Conservation (phyloP, 768 basidiomycete genomes). For the Kwoniella sp. region DNA sequence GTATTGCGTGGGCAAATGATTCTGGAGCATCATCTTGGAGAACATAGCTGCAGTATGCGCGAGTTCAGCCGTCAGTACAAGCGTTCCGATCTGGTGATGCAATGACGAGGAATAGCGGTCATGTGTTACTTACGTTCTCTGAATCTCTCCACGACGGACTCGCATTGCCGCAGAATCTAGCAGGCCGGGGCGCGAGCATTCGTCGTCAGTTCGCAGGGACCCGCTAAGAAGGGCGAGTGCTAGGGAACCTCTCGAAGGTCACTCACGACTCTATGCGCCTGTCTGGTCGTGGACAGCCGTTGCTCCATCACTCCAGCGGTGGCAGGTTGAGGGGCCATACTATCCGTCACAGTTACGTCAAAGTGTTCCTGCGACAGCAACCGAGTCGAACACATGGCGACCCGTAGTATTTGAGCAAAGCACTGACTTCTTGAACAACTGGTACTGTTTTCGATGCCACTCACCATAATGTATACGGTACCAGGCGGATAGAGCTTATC, state of each 20-base stretch:
- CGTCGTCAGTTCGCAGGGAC: no score
- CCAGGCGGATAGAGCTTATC: constrained; percentile 58
- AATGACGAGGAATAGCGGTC: no score
- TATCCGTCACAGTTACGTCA: constrained; percentile 36
- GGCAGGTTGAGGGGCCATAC: not conserved
- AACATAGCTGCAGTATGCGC: constrained; percentile 37
- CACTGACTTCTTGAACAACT: not conserved
- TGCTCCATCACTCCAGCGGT: not conserved
- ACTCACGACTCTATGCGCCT: constrained; percentile 38
- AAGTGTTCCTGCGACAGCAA: constrained; percentile 37
- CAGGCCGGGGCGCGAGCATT: not conserved
- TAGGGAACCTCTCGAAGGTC: not conserved
- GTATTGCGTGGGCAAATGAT: constrained; percentile 50
- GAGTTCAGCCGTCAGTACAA: not conserved
- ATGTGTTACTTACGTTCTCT: constrained; percentile 42
- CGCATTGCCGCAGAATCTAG: constrained; percentile 39
- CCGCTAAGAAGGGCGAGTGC: no score
- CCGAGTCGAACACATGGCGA: not conserved
- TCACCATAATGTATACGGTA: constrained; percentile 50
- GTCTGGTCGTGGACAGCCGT: constrained; percentile 22
- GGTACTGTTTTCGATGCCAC: constrained; percentile 8
- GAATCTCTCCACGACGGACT: constrained; percentile 46
- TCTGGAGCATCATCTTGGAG: constrained; percentile 47
- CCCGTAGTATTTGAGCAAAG: not conserved
- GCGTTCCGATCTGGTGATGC: not conserved